These are phyloP conservation scores for Tremellales sp. DNA, from an alignment of 1,284 basidiomycete genomes.

Conservation along the genomic window DNA sequence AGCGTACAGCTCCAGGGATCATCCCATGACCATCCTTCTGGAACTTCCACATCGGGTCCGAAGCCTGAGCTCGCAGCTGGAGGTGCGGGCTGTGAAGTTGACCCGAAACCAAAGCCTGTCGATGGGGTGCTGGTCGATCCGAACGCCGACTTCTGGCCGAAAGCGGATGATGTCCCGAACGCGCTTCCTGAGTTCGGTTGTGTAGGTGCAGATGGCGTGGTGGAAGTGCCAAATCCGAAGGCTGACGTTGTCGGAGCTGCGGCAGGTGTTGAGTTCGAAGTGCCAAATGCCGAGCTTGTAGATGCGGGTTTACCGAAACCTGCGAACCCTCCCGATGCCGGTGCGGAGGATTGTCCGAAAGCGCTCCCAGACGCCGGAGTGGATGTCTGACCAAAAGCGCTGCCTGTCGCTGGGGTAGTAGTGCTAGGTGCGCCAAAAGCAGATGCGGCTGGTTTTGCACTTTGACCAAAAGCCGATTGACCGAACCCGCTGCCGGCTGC, in stretches of 20 bases:
- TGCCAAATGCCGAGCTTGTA: slow-evolving; percentile 3
- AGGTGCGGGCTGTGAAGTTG: not conserved
- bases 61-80: slow-evolving; percentile 6
- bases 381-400: slow-evolving; percentile 17
- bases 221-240: slow-evolving; percentile 4
- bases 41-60: slow-evolving; percentile 35
- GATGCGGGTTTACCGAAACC: slow-evolving; percentile 5
- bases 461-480: slow-evolving; percentile 40
- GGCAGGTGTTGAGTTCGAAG: slow-evolving; percentile 1
- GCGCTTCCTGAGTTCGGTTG: not conserved
- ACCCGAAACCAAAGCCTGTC: slow-evolving; percentile 21
- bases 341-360: not conserved
- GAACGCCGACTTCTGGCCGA: slow-evolving; percentile 13
- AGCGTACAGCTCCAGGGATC: slow-evolving; percentile 39
- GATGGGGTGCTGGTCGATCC: not conserved
- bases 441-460: slow-evolving; percentile 14
- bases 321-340: not conserved
- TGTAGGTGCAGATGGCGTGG: not conserved
- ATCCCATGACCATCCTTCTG: slow-evolving; percentile 48
- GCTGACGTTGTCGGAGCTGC: not conserved
- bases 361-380: slow-evolving; percentile 2
- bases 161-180: slow-evolving; percentile 18
- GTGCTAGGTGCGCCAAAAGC: slow-evolving; percentile 27
- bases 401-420: slow-evolving; percentile 18
- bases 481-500: slow-evolving; percentile 51